A percentile compares a stretch with the other conserved stretches of the same genome.
Evolutionary conservation across 345 rosid genomes (phyloP).

Genomic region (Arabidopsis arenosa): DNA sequence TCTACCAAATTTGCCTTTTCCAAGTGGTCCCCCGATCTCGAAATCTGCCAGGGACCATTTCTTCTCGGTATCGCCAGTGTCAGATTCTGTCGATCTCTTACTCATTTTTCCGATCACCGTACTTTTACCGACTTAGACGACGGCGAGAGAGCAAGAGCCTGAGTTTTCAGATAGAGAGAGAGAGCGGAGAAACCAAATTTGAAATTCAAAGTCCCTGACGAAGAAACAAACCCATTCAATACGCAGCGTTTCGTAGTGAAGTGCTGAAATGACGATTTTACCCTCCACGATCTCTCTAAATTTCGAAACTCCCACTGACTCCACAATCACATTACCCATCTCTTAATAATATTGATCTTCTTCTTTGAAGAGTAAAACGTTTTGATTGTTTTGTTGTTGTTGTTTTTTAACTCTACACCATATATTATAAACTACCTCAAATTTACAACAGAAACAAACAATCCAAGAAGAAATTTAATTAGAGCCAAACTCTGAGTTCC

Average conservation of each 20-base stretch:
- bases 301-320: neutral
- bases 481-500: constrained; percentile 92
- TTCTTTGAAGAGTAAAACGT: constrained; percentile 1
- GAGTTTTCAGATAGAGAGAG: neutral
- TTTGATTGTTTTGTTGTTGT: neutral
- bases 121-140: neutral
- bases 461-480: constrained; percentile 42
- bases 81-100: constrained; percentile 19
- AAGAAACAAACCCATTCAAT: neutral
- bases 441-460: constrained; percentile 35
- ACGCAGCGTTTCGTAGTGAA: constrained; percentile 28
- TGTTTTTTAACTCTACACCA: constrained; percentile 7
- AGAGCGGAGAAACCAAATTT: constrained; percentile 21
- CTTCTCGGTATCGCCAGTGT: constrained; percentile 30
- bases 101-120: constrained; percentile 34
- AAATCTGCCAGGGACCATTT: constrained; percentile 74
- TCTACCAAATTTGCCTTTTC: constrained; percentile 89
- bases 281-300: neutral
- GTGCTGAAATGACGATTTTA: neutral
- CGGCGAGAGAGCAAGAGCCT: constrained; percentile 5
- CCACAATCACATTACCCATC: neutral
- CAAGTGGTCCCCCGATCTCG: constrained; percentile 91
- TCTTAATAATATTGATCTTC: neutral
- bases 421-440: neutral
- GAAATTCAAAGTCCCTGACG: neutral